Evolutionary conservation across 495 filamentous ascomycete genomes (phyloP).

Genomic region (Darksidea phi): DNA sequence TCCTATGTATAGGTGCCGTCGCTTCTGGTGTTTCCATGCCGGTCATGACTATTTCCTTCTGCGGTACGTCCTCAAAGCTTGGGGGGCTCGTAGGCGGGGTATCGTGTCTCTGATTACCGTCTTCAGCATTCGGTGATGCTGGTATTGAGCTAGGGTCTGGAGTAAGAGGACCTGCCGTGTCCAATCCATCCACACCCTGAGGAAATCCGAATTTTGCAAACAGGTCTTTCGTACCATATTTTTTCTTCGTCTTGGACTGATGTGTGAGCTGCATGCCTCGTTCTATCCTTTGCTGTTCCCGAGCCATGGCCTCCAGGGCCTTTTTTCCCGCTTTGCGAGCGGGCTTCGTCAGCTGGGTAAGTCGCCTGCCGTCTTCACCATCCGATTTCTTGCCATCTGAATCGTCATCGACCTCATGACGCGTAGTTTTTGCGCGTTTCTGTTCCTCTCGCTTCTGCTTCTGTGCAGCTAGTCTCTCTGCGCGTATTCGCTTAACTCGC

Average conservation of each 20-base stretch:
- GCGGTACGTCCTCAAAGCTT: constrained; percentile 6
- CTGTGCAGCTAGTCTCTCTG: constrained; percentile 12
- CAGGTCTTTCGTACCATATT: constrained; percentile 78
- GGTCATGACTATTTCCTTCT: not conserved
- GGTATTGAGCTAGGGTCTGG: constrained; percentile 21
- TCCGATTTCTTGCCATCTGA: constrained; percentile 23
- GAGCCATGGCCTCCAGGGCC: constrained; percentile 89
- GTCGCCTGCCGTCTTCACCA: constrained; percentile 31
- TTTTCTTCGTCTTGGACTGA: constrained; percentile 86
- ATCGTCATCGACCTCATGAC: not conserved
- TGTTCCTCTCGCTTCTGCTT: constrained; percentile 13
- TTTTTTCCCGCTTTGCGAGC: constrained; percentile 91
- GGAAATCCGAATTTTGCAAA: constrained; percentile 82
- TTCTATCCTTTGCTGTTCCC: constrained; percentile 87
- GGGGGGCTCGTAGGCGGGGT: constrained; percentile 48
- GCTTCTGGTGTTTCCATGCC: not conserved
- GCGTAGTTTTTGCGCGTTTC: not conserved
- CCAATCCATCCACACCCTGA: constrained; percentile 38
- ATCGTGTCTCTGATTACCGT: constrained; percentile 42
- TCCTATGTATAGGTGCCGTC: not conserved
- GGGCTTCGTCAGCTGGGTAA: constrained; percentile 52
- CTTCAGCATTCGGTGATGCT: constrained; percentile 51
- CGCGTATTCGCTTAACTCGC: constrained; percentile 25
- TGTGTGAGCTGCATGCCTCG: constrained; percentile 90
- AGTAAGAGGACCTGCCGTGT: constrained; percentile 20